Evolutionary conservation across 345 rosid species (phyloP).

Genomic region (Carallia brachiata): DNA sequence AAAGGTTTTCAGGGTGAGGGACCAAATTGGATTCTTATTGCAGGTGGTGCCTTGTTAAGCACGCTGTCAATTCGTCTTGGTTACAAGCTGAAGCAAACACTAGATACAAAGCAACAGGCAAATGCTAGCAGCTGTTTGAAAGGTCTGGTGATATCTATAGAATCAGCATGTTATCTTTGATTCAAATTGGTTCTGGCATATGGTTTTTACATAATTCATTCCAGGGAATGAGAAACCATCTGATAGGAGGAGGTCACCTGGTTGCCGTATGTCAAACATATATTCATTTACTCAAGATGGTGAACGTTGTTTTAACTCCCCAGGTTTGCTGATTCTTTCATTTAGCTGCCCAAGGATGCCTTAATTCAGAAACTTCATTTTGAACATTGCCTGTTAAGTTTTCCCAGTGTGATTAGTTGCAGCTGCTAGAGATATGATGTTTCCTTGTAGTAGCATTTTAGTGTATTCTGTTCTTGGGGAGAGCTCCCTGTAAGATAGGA

Average conservation of each 20-base stretch:
- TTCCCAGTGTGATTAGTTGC: not conserved
- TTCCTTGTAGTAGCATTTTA: not conserved
- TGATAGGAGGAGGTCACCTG: constrained; percentile 45
- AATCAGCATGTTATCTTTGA: constrained; percentile 9
- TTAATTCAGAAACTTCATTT: not conserved
- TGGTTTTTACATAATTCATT: constrained; percentile 19
- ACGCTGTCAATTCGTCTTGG: constrained; percentile 89
- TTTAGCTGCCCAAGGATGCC: constrained; percentile 1
- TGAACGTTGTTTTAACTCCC: constrained; percentile 52
- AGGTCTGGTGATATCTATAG: constrained; percentile 29
- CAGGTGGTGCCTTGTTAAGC: constrained; percentile 93
- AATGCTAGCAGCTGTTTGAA: constrained; percentile 40
- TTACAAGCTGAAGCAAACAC: constrained; percentile 73
- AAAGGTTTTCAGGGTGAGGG: constrained; percentile 50
- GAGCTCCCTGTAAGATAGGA: not conserved
- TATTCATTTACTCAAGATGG: constrained; percentile 52
- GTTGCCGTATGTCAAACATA: constrained; percentile 41
- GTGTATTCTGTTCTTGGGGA: not conserved
- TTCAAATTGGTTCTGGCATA: constrained; percentile 18
- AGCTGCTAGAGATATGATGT: not conserved
- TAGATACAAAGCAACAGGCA: constrained; percentile 54
- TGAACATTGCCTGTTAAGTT: not conserved
- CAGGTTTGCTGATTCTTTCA: constrained; percentile 39
- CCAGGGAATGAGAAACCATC: constrained; percentile 46
- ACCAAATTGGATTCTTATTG: constrained; percentile 89